These are phyloP conservation scores for Chalaropsis thielavioides DNA, from an alignment of 2,329 filamentous ascomycete species.

Conservation along the genomic window DNA sequence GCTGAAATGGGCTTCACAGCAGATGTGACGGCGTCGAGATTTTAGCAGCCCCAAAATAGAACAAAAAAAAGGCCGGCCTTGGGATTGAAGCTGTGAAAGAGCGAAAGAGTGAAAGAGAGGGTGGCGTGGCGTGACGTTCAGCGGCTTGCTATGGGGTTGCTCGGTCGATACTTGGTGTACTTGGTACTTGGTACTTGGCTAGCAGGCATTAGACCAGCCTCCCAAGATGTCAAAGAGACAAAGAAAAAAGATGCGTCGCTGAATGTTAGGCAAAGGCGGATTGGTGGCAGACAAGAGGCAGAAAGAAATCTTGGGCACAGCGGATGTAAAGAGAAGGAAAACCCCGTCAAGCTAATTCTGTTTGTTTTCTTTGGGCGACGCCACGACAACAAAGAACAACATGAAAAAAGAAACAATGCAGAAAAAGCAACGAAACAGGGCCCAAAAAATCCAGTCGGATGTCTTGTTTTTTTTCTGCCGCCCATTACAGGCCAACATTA, in stretches of 20 bases:
- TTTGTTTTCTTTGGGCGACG: constrained; percentile 4
- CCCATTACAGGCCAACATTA: neutral
- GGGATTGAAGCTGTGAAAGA: neutral
- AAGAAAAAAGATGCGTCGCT: neutral
- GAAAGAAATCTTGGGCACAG: neutral
- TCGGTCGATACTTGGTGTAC: neutral
- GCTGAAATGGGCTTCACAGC: neutral
- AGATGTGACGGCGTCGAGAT: neutral
- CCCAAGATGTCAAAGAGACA: neutral
- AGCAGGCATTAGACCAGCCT: neutral
- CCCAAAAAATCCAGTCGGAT: neutral
- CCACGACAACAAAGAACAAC: constrained; percentile 11
- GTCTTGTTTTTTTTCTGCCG: neutral
- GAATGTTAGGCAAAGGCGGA: neutral
- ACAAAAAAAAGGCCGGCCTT: neutral
- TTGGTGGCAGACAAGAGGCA: neutral
- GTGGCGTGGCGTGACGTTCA: neutral
- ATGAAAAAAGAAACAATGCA: neutral
- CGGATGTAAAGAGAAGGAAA: neutral
- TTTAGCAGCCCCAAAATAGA: neutral
- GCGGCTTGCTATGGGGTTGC: neutral
- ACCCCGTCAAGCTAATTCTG: too few relatives aligned
- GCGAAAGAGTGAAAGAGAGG: neutral
- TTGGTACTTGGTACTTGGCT: neutral
- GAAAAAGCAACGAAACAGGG: neutral